Evolutionary conservation across 2,329 filamentous ascomycete genomes (phyloP), one percentile per base, ranked within the genome.

Genomic region (Hyphodiscus sp.): DNA sequence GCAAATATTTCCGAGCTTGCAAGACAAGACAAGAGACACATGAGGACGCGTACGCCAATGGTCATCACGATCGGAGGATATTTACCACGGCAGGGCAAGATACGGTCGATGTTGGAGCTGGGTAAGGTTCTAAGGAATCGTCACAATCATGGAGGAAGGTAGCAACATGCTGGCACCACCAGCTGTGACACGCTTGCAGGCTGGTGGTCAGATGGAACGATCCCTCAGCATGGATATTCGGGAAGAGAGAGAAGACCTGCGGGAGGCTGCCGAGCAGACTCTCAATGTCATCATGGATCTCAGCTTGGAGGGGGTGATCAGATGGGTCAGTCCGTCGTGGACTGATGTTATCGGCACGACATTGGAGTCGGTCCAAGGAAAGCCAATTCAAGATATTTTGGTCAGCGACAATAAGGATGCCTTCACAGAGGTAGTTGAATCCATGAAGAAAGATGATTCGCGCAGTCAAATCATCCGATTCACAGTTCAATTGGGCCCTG

Each of bases 301-400:
- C 60, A 90, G 91, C 66, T 80, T 97, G 52, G 88, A 96, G 67
- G 90, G 90, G 60, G 87, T 83, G 57, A 87, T 99, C 65, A 87
- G 91, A 72, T 99, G 94, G 89, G 91, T 95, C 64, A 97, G 92
- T 69, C 89, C 91, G 13, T 96, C 92, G 16, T 99, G 94, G 94
- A 82, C 83, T 56, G 91, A 97, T 65, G 87, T 99, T 48, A 86
- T 97, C 56, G 94, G 94, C 54, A 92, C 88, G 3, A 74, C 81
- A 45, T 79, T 85, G 41, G 83, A 87, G 44, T 78, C 81, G 8
- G 83, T 96, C 49, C 79, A 87, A 62, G 89, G 89, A 54, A 85
- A 82, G 60, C 78, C 84, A 57, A 91, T 99, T 59, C 80, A 87
- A 52, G 87, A 96, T 52, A 72, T 96, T 48, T 80, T 97, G 58